phyloP scores from a whole-genome alignment of 495 filamentous ascomycete genomes.

The Letharia columbiana region DNA sequence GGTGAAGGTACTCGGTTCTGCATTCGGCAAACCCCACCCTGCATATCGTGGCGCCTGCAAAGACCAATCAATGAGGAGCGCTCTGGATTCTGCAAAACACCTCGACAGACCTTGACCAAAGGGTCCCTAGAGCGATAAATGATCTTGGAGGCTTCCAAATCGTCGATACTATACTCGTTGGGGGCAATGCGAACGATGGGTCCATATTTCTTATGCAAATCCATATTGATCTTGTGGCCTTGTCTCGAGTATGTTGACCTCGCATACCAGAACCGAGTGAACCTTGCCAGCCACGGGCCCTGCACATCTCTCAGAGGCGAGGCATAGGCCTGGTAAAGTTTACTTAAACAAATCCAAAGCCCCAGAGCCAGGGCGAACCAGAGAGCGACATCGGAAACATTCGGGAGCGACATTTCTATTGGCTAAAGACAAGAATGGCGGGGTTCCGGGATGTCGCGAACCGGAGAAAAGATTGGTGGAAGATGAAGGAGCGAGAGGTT shows the following conservation, averaged over 20 bases:
- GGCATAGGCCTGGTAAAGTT: neutral
- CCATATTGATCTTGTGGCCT: slow-evolving; percentile 40
- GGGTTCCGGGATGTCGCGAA: neutral
- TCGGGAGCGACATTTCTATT: neutral
- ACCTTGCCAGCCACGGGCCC: slow-evolving; percentile 45
- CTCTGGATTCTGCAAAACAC: slow-evolving; percentile 28
- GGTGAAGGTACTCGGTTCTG: slow-evolving; percentile 32
- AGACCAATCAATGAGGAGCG: neutral
- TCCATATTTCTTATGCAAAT: slow-evolving; percentile 36
- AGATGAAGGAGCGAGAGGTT: neutral
- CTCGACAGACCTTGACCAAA: slow-evolving; percentile 32
- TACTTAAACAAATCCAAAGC: neutral
- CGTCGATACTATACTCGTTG: slow-evolving; percentile 42
- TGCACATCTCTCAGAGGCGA: slow-evolving; percentile 39
- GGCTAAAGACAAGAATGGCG: neutral
- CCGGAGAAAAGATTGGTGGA: neutral
- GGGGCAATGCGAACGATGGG: slow-evolving; percentile 42
- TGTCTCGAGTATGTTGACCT: slow-evolving; percentile 34
- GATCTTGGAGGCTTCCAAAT: slow-evolving; percentile 34
- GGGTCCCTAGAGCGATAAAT: slow-evolving; percentile 38
- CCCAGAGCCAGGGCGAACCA: neutral
- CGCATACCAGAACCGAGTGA: slow-evolving; percentile 51
- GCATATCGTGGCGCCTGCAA: slow-evolving; percentile 8
- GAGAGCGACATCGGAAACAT: neutral
- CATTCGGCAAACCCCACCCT: slow-evolving; percentile 23